Evolutionary conservation across 2,329 filamentous ascomycete species (phyloP), one percentile per base, ranked within the genome.

Genomic region (Pseudogymnoascus sp.): DNA sequence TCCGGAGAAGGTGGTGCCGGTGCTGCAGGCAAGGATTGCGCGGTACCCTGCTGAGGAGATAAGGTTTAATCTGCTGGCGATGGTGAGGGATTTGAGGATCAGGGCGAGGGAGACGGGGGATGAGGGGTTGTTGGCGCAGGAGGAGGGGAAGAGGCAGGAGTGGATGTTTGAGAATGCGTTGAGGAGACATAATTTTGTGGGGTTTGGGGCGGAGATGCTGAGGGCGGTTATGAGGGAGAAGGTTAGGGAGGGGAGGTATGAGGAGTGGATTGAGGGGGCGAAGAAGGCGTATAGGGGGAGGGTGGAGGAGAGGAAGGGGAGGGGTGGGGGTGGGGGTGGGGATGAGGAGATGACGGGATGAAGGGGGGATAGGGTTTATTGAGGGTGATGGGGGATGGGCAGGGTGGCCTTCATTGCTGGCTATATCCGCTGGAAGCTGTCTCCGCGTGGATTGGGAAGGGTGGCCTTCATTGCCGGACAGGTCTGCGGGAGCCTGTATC

Each of bases 141-240:
- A 97, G 81, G 85, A 93, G 78, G 82, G 84, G 72, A 96, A 96
- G 84, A 83, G 95, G 62, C 82, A 82, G 64, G 89, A 87, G 67
- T 99, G 95, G 95, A 83, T 87, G 73, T 97, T 95, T 82, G 95
- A 99, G 82, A 99, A 99, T 76, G 89, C 92, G 10, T 80, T 99
- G 71, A 80, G 95, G 65, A 81, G 90, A 70, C 93, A 96, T 76
- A 99, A 99, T 76, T 99, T 99, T 78, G 90, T 99, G 0, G 93
- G 92, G 0, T 97, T 99, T 71, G 89, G 93, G 2, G 92, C 91
- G 11, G 92, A 97, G 79, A 81, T 97, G 65, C 78, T 96, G 70
- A 96, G 95, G 80, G 89, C 87, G 0, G 93, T 97, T 3, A 89
- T 91, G n/a, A 81, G 78, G 67, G 75, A 78, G 66, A 96, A 96